phyloP scores from a whole-genome alignment of 2,329 filamentous ascomycete genomes.

The Coniella lustricola region DNA sequence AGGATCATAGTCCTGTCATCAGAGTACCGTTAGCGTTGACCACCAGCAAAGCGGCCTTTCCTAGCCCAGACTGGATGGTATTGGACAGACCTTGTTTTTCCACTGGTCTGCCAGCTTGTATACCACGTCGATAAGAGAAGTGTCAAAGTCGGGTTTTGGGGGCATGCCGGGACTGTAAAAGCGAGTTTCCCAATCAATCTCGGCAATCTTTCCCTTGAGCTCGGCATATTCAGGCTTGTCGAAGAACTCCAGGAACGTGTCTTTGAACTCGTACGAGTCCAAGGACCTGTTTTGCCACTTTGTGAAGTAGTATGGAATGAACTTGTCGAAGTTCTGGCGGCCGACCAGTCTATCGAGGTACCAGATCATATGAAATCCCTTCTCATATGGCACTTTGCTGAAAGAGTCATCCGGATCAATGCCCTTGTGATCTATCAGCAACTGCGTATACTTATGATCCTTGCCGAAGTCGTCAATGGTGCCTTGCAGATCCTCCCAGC shows the following conservation, averaged over 20 bases:
- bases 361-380: slow-evolving; percentile 76
- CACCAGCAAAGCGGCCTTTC: no score
- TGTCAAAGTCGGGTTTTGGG: slow-evolving; percentile 86
- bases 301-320: slow-evolving; percentile 91
- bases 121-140: slow-evolving; percentile 76
- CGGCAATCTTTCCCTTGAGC: slow-evolving; percentile 56
- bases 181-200: slow-evolving; percentile 82
- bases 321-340: slow-evolving; percentile 83
- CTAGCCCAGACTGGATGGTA: no score
- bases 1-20: slow-evolving; percentile 53
- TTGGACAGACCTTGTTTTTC: slow-evolving; percentile 50
- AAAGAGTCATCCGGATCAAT: slow-evolving; percentile 96
- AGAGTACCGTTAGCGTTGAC: neutral
- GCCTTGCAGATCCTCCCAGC: slow-evolving; percentile 85
- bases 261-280: slow-evolving; percentile 90
- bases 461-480: slow-evolving; percentile 70
- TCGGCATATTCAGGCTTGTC: slow-evolving; percentile 54
- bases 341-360: slow-evolving; percentile 81
- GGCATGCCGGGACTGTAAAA: slow-evolving; percentile 87
- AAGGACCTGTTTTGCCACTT: slow-evolving; percentile 80
- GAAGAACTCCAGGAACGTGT: slow-evolving; percentile 83
- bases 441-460: slow-evolving; percentile 87
- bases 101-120: slow-evolving; percentile 78
- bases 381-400: slow-evolving; percentile 43
- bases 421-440: slow-evolving; percentile 79